Evolutionary conservation across 805 yeast genomes (phyloP).

Genomic region (Candida argentea): DNA sequence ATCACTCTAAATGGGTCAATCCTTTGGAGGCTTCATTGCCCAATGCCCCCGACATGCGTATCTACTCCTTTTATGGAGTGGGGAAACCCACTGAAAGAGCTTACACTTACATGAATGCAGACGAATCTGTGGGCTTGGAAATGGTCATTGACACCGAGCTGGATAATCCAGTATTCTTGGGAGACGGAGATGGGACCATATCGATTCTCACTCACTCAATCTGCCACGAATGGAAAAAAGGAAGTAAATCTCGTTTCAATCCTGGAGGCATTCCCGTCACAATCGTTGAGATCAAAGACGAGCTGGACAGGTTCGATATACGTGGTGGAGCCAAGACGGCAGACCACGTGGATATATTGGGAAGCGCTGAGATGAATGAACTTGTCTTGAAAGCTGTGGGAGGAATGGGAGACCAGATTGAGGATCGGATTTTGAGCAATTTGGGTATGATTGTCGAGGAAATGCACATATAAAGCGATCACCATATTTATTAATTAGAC

Average conservation of each 20-base stretch:
- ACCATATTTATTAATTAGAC: too few relatives aligned
- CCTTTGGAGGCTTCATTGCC: slow-evolving; percentile 91
- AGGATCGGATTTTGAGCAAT: slow-evolving; percentile 47
- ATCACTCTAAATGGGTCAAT: slow-evolving; percentile 81
- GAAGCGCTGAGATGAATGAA: slow-evolving; percentile 88
- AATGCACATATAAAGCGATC: slow-evolving; percentile 38
- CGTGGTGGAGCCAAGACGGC: slow-evolving; percentile 97
- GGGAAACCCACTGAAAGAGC: slow-evolving; percentile 95
- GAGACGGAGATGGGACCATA: slow-evolving; percentile 96
- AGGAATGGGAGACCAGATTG: slow-evolving; percentile 64
- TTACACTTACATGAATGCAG: slow-evolving; percentile 64
- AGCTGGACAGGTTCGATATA: slow-evolving; percentile 88
- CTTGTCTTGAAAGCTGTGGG: slow-evolving; percentile 70
- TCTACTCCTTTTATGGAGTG: slow-evolving; percentile 90
- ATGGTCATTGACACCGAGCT: slow-evolving; percentile 62
- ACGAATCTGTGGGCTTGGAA: slow-evolving; percentile 44
- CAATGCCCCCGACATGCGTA: slow-evolving; percentile 83
- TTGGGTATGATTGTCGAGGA: slow-evolving; percentile 51
- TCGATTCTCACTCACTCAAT: slow-evolving; percentile 78
- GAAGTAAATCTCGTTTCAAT: slow-evolving; percentile 52
- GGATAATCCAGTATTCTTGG: slow-evolving; percentile 57
- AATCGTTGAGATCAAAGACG: slow-evolving; percentile 84
- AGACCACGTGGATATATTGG: slow-evolving; percentile 94
- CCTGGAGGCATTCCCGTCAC: slow-evolving; percentile 70
- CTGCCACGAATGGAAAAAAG: slow-evolving; percentile 84